These are phyloP conservation scores for Boletus vinaceobasis DNA, from an alignment of 768 basidiomycete species.

Conservation along the genomic window DNA sequence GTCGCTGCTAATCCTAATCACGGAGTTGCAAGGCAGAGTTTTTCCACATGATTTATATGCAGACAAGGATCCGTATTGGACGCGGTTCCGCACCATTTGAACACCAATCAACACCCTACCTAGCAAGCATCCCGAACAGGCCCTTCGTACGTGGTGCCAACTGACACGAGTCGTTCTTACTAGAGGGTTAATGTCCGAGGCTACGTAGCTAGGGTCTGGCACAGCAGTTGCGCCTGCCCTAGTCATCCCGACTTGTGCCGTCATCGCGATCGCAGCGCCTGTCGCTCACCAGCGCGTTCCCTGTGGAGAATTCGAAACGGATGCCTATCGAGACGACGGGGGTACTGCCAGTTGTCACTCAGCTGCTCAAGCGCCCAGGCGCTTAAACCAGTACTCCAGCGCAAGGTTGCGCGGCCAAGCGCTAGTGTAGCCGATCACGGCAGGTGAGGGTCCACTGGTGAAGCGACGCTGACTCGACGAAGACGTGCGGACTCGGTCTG, in stretches of 20 bases:
- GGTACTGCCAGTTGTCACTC: background rate
- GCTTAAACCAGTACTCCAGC: background rate
- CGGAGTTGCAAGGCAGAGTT: slow-evolving; percentile 12
- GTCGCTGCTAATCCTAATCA: slow-evolving; percentile 10
- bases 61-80: slow-evolving; percentile 2
- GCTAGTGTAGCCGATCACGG: background rate
- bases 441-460: background rate
- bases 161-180: background rate
- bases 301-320: no score
- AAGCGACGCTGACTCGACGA: background rate
- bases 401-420: background rate
- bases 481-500: background rate
- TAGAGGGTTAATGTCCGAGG: background rate
- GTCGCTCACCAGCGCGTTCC: background rate
- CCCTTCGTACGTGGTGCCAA: slow-evolving; percentile 6
- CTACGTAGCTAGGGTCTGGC: background rate
- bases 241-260: background rate
- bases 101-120: no score
- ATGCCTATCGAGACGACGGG: background rate
- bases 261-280: background rate
- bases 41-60: slow-evolving; percentile 10
- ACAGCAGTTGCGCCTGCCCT: background rate
- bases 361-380: background rate
- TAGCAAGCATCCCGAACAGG: no score
- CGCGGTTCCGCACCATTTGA: background rate